A percentile compares a stretch with the other conserved stretches of the same genome.
phyloP scores from a whole-genome alignment of 768 basidiomycete genomes.

The Kwoniella sp. region DNA sequence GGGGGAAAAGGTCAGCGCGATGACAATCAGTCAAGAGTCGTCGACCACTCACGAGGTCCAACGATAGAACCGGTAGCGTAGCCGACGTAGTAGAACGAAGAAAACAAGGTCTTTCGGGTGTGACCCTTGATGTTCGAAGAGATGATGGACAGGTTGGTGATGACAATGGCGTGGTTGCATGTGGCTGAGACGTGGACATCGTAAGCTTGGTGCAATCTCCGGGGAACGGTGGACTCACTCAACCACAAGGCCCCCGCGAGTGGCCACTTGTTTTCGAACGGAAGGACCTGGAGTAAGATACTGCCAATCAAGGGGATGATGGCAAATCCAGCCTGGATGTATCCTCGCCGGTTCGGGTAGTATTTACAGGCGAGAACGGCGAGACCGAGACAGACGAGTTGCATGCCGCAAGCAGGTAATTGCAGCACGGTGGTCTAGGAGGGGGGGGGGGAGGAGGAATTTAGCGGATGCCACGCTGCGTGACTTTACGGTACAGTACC shows the following conservation, averaged over 20 bases:
- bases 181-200: too few relatives aligned
- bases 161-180: slow-evolving; percentile 30
- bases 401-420: slow-evolving; percentile 31
- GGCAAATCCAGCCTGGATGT: slow-evolving; percentile 28
- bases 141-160: slow-evolving; percentile 37
- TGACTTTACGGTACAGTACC: too few relatives aligned
- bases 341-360: slow-evolving; percentile 29
- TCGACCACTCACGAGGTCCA: slow-evolving; percentile 14
- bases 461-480: too few relatives aligned
- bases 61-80: slow-evolving; percentile 20
- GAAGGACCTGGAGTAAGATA: slow-evolving; percentile 29
- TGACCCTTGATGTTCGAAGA: slow-evolving; percentile 39
- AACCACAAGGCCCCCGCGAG: slow-evolving; percentile 31
- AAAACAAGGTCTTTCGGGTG: slow-evolving; percentile 34
- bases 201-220: too few relatives aligned
- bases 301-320: slow-evolving; percentile 34
- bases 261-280: slow-evolving; percentile 30
- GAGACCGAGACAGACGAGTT: slow-evolving; percentile 23
- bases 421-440: slow-evolving; percentile 30
- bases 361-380: slow-evolving; percentile 15
- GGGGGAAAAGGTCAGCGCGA: not conserved
- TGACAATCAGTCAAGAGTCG: not conserved
- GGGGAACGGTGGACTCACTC: slow-evolving; percentile 3
- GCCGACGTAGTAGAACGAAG: slow-evolving; percentile 20
- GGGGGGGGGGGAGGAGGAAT: too few relatives aligned